A percentile compares a stretch with the other conserved stretches of the same genome.
These are phyloP conservation scores for Esteya vermicola DNA, from an alignment of 2,329 filamentous ascomycete species.

Conservation along the genomic window DNA sequence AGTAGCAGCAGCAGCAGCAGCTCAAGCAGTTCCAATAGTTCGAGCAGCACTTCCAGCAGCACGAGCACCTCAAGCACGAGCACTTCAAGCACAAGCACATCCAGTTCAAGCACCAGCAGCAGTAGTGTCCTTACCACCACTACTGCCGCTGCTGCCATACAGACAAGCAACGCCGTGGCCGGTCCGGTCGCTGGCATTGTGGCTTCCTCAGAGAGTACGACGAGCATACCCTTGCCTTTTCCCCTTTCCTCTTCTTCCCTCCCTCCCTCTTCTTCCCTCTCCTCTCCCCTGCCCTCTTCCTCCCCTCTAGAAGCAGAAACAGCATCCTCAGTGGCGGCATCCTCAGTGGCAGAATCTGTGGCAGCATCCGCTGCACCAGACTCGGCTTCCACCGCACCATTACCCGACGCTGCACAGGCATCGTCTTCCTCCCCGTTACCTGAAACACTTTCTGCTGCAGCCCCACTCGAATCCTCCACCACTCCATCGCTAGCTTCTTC, in stretches of 20 bases:
- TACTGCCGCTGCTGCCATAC: too few species aligned
- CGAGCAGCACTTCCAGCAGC: background rate
- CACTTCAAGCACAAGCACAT: too few species aligned
- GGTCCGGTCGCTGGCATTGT: background rate
- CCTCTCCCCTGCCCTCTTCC: too few species aligned
- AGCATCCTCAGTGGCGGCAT: too few species aligned
- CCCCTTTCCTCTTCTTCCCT: constrained; percentile 9
- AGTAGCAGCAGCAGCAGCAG: background rate
- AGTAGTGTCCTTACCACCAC: background rate
- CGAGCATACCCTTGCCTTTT: constrained; percentile 13
- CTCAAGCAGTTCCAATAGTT: background rate
- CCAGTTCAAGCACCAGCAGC: too few species aligned
- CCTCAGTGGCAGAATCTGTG: too few species aligned
- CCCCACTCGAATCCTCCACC: constrained; percentile 6
- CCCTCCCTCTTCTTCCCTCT: background rate
- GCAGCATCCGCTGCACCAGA: background rate
- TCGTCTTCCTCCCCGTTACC: too few species aligned
- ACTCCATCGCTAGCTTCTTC: constrained; percentile 7
- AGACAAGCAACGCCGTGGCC: background rate
- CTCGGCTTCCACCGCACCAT: background rate
- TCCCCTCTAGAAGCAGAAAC: constrained; percentile 1
- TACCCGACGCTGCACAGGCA: background rate
- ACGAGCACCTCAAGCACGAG: too few species aligned
- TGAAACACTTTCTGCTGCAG: constrained; percentile 9
- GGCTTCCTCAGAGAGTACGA: constrained; percentile 18